Base-by-base conservation (phyloP, 169 alveolate genomes). In the Eimeria necatrix region DNA sequence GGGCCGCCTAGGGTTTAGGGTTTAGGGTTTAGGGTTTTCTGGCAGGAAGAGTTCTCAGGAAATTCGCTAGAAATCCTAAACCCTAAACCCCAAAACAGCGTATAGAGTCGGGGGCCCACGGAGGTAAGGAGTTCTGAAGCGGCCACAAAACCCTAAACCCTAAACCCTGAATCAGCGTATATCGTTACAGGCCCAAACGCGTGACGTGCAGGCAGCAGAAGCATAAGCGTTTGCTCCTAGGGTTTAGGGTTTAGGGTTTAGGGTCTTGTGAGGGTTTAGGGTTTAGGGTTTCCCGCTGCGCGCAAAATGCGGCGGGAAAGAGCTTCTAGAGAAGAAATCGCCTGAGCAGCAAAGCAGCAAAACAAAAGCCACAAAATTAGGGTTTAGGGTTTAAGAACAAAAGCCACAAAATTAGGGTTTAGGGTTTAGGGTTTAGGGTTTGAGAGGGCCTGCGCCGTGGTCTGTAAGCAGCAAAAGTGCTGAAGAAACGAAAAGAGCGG, bases 241-340 rank as follows among this genome's bases (percentile, higher is more conserved):
- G 74, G 74, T 61, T 61, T 61, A 61, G 74, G 74, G 74, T 61
- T 61, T 61, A 61, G 74, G 74, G 41, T 32, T 32, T 32, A 32
- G 41, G 41, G 41, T 32, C 2, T 32, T 2, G 41, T 32, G 41
- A 61, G 74, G 74, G 74, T 61, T 61, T 61, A 61, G 74, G 74
- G 74, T 61, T 61, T 61, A 61, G 74, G 74, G 41, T 32, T 32
- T 32, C 41, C 41, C 41, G n/a, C 74, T 10, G 41, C 74, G 7
- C 7, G 74, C 24, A 61, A 16, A 18, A 61, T 61, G 1, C 74
- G 74, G 18, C 74, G 74, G n/a, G 74, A 61, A 18, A 61, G 74
- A 7, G 74, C 74, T 14, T 61, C 74, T 18, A 61, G 22, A 8
- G 74, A 61, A 61, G 74, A 61, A 16, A 61, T 61, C 0, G 74